Percentiles rank a stretch among this genome's conserved stretches.
Conservation (phyloP, 2,329 filamentous ascomycete genomes). For the Diaporthe capsici region DNA sequence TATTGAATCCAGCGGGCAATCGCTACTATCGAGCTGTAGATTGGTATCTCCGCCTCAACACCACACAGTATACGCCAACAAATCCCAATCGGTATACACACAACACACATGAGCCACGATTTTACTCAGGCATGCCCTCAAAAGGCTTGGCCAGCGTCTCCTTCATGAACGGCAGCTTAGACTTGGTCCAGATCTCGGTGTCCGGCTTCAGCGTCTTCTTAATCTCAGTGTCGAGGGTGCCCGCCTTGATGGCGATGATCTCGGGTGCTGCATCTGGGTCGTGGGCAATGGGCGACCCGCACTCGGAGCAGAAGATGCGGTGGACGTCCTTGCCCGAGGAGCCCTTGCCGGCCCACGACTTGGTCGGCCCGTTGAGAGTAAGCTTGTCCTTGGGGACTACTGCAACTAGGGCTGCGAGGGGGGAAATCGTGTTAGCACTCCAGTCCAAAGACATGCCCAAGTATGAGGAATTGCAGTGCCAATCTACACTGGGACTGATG, state of each 20-base stretch:
- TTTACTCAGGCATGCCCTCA: constrained; percentile 73
- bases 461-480: background rate
- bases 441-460: background rate
- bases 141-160: constrained; percentile 75
- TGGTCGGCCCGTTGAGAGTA: constrained; percentile 73
- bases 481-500: background rate
- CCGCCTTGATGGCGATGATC: constrained; percentile 79
- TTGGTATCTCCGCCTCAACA: constrained; percentile 23
- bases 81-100: background rate
- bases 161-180: constrained; percentile 79
- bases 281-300: constrained; percentile 78
- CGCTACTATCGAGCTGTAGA: constrained; percentile 10
- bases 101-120: background rate
- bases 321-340: constrained; percentile 74
- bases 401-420: constrained; percentile 69
- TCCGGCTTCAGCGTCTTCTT: constrained; percentile 79
- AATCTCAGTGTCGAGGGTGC: constrained; percentile 73
- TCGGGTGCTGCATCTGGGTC: constrained; percentile 78
- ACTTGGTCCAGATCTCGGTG: constrained; percentile 78
- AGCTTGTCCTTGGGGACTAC: constrained; percentile 78
- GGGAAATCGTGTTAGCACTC: background rate
- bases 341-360: constrained; percentile 73
- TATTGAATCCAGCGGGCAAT: constrained; percentile 1
- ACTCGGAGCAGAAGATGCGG: constrained; percentile 79
- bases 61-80: background rate